Base-by-base conservation (phyloP, 1,284 basidiomycete genomes). In the Ustilago tritici region DNA sequence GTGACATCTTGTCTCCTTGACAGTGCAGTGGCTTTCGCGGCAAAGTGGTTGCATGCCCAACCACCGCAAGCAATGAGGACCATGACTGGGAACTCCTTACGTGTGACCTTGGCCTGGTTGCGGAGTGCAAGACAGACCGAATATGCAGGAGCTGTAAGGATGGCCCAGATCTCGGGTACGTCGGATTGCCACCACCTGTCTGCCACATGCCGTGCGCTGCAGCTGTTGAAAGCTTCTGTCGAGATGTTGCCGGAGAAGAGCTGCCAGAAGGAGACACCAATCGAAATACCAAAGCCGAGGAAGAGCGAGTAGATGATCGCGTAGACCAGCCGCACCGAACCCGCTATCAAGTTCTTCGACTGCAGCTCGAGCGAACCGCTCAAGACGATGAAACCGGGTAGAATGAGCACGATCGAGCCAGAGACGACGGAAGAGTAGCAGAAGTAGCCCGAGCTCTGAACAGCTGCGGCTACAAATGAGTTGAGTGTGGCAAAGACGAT, bases 341-440 rank as follows among this genome's bases (percentile, higher is more conserved):
- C 84, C 1, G 84, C 78, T 19, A 86, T 83, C 46, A 86, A 54
- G 60, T 80, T 85, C 67, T 86, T 86, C 19, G 80, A 77, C 71
- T 87, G 87, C 38, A 95, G 88, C 86, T 96, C 95, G 55, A 96
- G 90, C 28, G 92, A 53, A 91, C 93, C 89, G 89, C 83, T 64
- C 61, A 83, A 55, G 14, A 87, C 90, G 81, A 84, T 92, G 91
- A 87, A 87, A 15, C 87, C 87, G 14, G 93, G 95, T 5, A 96
- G 89, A 79, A 96, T 96, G 59, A 95, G 89, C 4, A 95, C 94
- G 68, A 95, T 92, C 4, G 93, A 92, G 17, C 91, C 90, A 4
- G 93, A 93, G 0, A 93, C 92, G 64, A 96, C 89, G 2, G 94
- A 92, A 3, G 93, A 92, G 84, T 94, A 96, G 87, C 95, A 96